These are phyloP conservation scores for Cenchrus fungigraminus DNA, from an alignment of 176 grass and related monocot genomes.

Conservation along the genomic window DNA sequence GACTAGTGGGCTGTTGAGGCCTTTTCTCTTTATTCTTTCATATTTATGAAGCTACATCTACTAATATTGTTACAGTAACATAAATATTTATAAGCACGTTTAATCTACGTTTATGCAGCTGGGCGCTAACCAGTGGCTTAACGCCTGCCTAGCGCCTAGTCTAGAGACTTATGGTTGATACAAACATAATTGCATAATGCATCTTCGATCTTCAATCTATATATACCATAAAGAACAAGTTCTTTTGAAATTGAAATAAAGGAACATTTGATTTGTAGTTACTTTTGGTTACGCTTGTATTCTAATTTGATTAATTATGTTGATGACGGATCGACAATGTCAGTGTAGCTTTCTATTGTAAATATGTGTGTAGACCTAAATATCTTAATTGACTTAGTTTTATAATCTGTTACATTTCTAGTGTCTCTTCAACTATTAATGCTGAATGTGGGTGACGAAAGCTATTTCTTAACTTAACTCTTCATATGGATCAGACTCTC, in stretches of 20 bases:
- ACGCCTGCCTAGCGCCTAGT: too few species aligned
- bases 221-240: too few species aligned
- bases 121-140: too few species aligned
- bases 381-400: constrained; percentile 25
- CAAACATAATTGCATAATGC: neutral
- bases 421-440: neutral
- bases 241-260: neutral
- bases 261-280: neutral
- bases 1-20: too few species aligned
- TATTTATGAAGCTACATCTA: too few species aligned
- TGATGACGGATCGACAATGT: constrained; percentile 10
- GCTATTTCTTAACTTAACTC: constrained; percentile 29
- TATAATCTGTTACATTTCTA: neutral
- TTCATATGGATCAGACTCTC: constrained; percentile 64
- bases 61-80: too few species aligned
- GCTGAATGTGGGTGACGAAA: neutral
- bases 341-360: neutral
- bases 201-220: neutral
- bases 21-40: too few species aligned
- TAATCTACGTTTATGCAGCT: too few species aligned
- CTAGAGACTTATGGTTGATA: neutral
- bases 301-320: constrained; percentile 18
- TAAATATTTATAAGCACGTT: too few species aligned
- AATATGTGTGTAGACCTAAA: neutral
- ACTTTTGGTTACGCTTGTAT: neutral